phyloP scores from a whole-genome alignment of 2,329 filamentous ascomycete species.

The Trichoderma atroviride region DNA sequence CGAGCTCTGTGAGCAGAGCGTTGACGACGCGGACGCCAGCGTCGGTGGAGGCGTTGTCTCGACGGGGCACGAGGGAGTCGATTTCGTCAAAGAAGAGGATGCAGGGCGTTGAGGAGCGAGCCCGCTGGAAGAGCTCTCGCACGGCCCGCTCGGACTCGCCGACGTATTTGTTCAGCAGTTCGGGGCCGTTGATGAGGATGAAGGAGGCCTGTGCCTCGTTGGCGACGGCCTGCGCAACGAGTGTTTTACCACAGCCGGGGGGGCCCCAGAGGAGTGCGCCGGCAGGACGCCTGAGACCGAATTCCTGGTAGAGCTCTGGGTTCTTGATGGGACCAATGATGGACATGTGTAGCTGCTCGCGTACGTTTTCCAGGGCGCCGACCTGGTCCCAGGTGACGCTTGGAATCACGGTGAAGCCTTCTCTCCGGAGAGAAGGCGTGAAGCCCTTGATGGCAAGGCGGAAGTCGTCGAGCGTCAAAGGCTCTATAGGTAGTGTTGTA shows the following conservation, averaged over 20 bases:
- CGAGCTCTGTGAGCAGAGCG: conserved; percentile 89
- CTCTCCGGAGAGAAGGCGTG: conserved; percentile 70
- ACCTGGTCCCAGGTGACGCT: conserved; percentile 93
- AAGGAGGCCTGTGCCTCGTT: conserved; percentile 97
- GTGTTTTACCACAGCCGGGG: conserved; percentile 93
- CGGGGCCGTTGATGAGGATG: conserved; percentile 95
- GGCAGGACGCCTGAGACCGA: conserved; percentile 79
- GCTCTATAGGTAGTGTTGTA: background rate
- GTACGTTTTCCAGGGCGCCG: conserved; percentile 78
- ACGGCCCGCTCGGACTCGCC: conserved; percentile 94
- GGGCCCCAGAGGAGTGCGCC: conserved; percentile 96
- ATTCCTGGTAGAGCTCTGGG: conserved; percentile 73
- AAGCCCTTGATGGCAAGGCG: conserved; percentile 68
- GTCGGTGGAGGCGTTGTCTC: conserved; percentile 78
- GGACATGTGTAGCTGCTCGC: conserved; percentile 78
- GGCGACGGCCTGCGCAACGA: conserved; percentile 93
- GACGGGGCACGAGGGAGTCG: conserved; percentile 84
- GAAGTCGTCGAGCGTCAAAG: conserved; percentile 59
- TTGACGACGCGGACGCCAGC: conserved; percentile 90
- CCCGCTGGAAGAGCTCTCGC: conserved; percentile 86
- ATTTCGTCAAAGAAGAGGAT: conserved; percentile 98
- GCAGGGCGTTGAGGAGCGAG: conserved; percentile 83
- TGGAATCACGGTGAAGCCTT: conserved; percentile 93
- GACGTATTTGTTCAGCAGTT: conserved; percentile 96
- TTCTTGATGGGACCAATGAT: conserved; percentile 88